Evolutionary conservation across 2,329 filamentous ascomycete species (phyloP).

Genomic region (Juglanconis sp.): DNA sequence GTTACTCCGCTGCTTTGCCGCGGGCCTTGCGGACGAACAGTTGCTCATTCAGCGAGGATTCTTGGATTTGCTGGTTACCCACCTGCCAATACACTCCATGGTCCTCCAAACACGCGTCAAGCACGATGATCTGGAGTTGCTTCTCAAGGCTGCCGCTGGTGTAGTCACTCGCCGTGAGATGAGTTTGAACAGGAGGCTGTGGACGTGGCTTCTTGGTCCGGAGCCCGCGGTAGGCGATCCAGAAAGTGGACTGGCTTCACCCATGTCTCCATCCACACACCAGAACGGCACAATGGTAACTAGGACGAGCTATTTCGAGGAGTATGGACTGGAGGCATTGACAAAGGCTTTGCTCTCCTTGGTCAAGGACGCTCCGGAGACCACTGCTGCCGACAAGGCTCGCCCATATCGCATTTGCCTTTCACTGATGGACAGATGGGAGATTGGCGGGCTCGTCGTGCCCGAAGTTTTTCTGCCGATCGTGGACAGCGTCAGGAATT

Average conservation of each 20-base stretch:
- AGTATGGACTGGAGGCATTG: conserved; percentile 71
- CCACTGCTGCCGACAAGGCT: conserved; percentile 64
- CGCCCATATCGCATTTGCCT: conserved; percentile 88
- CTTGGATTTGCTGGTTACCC: conserved; percentile 85
- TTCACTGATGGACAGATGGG: conserved; percentile 97
- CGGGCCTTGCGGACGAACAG: conserved; percentile 83
- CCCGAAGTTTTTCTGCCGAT: conserved; percentile 85
- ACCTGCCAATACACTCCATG: conserved; percentile 78
- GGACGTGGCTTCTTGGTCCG: conserved; percentile 92
- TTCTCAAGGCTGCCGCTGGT: conserved; percentile 78
- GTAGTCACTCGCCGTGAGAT: conserved; percentile 91
- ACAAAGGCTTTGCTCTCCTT: conserved; percentile 68
- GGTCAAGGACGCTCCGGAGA: conserved; percentile 56
- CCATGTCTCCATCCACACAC: conserved; percentile 39
- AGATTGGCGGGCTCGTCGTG: conserved; percentile 87
- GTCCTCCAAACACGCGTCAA: conserved; percentile 76
- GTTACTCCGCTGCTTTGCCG: conserved; percentile 85
- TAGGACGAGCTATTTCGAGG: conserved; percentile 77
- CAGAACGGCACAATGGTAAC: conserved; percentile 48
- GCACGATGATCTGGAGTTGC: conserved; percentile 70
- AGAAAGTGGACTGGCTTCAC: conserved; percentile 46
- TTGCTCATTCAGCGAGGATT: conserved; percentile 91
- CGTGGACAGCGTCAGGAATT: conserved; percentile 74
- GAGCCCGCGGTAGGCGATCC: conserved; percentile 51
- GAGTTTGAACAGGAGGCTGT: conserved; percentile 92